A percentile compares a stretch with the other conserved stretches of the same genome.
phyloP scores from a whole-genome alignment of 192 early-diverging fungal genomes.

The Chytriomyces sp. region DNA sequence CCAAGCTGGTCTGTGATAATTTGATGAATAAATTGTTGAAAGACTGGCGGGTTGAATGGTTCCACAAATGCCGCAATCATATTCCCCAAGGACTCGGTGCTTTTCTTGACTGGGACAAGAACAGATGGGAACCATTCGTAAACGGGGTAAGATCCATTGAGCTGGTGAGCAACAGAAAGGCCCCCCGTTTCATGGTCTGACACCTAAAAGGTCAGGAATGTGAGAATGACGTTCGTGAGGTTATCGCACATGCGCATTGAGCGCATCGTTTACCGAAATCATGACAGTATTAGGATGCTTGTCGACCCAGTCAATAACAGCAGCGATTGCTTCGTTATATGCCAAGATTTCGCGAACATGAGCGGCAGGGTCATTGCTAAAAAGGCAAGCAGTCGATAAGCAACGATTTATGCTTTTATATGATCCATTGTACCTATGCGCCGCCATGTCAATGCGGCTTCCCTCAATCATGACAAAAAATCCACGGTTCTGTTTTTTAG shows the following conservation, averaged over 20 bases:
- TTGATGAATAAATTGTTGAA: slow-evolving; percentile 48
- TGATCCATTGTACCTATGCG: slow-evolving; percentile 65
- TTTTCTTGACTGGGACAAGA: slow-evolving; percentile 70
- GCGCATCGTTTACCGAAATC: slow-evolving; percentile 72
- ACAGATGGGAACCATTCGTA: slow-evolving; percentile 80
- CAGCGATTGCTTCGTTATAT: slow-evolving; percentile 78
- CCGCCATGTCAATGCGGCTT: slow-evolving; percentile 96
- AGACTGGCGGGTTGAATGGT: neutral
- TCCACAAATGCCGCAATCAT: slow-evolving; percentile 23
- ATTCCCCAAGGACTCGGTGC: slow-evolving; percentile 55
- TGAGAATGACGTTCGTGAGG: no score
- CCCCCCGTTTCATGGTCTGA: slow-evolving; percentile 98
- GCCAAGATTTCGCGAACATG: slow-evolving; percentile 92
- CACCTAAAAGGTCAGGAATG: slow-evolving; percentile 25
- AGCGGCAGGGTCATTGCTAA: slow-evolving; percentile 87
- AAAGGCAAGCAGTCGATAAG: neutral
- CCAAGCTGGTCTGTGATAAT: slow-evolving; percentile 72
- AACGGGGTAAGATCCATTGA: slow-evolving; percentile 73
- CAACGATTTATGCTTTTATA: neutral
- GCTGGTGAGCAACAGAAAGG: slow-evolving; percentile 80
- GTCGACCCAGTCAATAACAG: slow-evolving; percentile 80
- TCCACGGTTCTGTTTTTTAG: slow-evolving; percentile 63
- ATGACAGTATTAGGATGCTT: slow-evolving; percentile 79
- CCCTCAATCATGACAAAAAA: slow-evolving; percentile 99
- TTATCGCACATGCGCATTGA: neutral